A percentile compares a stretch with the other conserved stretches of the same genome.
These are phyloP conservation scores for Dictyostelium purpureum DNA, from an alignment of 78 protist genomes.

Conservation along the genomic window DNA sequence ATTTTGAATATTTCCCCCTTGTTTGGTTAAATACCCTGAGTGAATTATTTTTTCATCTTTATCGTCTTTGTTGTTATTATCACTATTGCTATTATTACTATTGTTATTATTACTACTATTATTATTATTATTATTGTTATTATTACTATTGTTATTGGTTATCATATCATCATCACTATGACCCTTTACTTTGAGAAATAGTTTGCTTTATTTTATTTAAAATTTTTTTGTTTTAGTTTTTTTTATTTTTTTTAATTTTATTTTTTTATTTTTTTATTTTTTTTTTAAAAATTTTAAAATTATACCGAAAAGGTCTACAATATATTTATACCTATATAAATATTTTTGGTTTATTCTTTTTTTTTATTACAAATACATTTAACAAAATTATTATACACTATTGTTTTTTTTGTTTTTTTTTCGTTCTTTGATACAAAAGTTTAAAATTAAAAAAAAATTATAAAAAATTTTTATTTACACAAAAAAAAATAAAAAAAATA, in stretches of 20 bases:
- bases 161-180: neutral
- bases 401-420: too few relatives aligned
- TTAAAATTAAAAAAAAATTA: too few relatives aligned
- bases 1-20: conserved; percentile 60
- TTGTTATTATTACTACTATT: neutral
- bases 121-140: neutral
- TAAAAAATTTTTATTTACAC: too few relatives aligned
- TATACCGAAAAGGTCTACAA: too few relatives aligned
- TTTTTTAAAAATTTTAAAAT: too few relatives aligned
- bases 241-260: neutral
- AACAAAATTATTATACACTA: too few relatives aligned
- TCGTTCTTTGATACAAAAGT: too few relatives aligned
- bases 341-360: too few relatives aligned
- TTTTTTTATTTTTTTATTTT: neutral
- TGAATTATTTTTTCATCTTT: neutral
- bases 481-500: too few relatives aligned
- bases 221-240: neutral
- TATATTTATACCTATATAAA: too few relatives aligned
- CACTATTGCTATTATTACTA: neutral
- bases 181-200: too few relatives aligned
- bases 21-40: conserved; percentile 48
- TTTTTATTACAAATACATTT: too few relatives aligned
- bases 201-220: neutral
- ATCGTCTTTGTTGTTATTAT: neutral
- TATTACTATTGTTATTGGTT: neutral